Evolutionary conservation across 164 flowering plant genomes (phyloP).

Genomic region (Magnolia changhungtana): DNA sequence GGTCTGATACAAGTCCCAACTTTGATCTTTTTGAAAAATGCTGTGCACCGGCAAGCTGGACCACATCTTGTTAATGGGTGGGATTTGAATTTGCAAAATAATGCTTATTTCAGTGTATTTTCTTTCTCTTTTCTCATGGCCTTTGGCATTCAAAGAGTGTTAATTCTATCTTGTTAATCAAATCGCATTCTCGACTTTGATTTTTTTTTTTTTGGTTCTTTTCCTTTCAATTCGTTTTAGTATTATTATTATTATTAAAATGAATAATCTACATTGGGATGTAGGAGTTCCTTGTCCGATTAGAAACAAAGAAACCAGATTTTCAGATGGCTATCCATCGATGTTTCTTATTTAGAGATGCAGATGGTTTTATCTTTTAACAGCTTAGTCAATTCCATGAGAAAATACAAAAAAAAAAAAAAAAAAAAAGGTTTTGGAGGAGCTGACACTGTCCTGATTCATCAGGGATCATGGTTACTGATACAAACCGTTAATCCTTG

Average conservation of each 20-base stretch:
- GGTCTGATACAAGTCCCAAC: constrained; percentile 29
- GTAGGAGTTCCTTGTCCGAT: neutral
- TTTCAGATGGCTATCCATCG: neutral
- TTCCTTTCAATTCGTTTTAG: neutral
- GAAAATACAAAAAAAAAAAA: neutral
- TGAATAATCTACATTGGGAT: neutral
- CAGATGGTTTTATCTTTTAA: neutral
- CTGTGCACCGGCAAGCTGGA: constrained; percentile 23
- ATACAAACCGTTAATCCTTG: neutral
- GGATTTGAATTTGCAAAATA: constrained; percentile 28
- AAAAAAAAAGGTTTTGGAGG: neutral
- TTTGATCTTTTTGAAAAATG: constrained; percentile 11
- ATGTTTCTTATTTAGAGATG: constrained; percentile 1
- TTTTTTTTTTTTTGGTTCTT: neutral
- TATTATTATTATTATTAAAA: neutral
- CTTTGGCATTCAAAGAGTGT: constrained; percentile 13
- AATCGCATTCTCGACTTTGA: neutral
- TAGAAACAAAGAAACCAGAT: neutral
- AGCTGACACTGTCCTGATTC: neutral
- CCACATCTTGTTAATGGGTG: constrained; percentile 11
- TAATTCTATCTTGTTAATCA: constrained; percentile 12
- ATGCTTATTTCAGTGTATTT: constrained; percentile 20
- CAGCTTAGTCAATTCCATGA: neutral
- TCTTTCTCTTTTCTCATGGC: constrained; percentile 18
- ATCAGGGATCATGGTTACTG: neutral